Conservation (phyloP, 768 basidiomycete species). For the Russula vinacea region DNA sequence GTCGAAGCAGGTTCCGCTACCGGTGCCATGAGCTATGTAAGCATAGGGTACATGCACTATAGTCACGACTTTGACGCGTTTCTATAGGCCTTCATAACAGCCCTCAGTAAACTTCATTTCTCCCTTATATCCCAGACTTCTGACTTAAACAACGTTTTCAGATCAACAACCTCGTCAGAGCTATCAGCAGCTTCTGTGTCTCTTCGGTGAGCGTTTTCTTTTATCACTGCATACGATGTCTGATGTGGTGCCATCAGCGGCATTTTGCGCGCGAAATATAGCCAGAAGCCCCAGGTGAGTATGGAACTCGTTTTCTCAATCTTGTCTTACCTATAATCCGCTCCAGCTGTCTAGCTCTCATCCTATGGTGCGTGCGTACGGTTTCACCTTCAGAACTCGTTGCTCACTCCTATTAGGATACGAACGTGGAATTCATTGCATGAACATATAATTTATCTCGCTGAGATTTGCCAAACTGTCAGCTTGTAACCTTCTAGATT, state of each 20-base stretch:
- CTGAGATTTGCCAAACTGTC: background rate
- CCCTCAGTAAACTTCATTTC: conserved; percentile 45
- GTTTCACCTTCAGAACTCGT: background rate
- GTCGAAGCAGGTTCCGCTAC: conserved; percentile 67
- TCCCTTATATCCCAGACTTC: background rate
- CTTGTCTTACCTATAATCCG: background rate
- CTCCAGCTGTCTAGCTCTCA: conserved; percentile 63
- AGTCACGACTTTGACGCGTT: background rate
- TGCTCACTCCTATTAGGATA: conserved; percentile 33
- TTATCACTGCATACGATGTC: background rate
- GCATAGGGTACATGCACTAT: conserved; percentile 32
- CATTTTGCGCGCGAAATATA: conserved; percentile 58
- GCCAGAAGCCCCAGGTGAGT: conserved; percentile 59
- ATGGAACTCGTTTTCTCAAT: background rate
- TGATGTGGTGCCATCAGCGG: conserved; percentile 36
- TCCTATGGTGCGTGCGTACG: conserved; percentile 50
- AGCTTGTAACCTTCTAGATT: background rate
- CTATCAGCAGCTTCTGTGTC: conserved; percentile 61
- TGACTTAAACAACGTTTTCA: conserved; percentile 29
- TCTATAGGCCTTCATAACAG: conserved; percentile 56
- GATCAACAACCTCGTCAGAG: conserved; percentile 54
- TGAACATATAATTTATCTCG: conserved; percentile 18
- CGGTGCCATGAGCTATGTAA: conserved; percentile 78
- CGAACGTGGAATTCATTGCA: conserved; percentile 36
- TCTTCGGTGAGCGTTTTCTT: conserved; percentile 44